Evolutionary conservation across 1,139 yeast species (phyloP).

Genomic region (Taiozyma sp.): DNA sequence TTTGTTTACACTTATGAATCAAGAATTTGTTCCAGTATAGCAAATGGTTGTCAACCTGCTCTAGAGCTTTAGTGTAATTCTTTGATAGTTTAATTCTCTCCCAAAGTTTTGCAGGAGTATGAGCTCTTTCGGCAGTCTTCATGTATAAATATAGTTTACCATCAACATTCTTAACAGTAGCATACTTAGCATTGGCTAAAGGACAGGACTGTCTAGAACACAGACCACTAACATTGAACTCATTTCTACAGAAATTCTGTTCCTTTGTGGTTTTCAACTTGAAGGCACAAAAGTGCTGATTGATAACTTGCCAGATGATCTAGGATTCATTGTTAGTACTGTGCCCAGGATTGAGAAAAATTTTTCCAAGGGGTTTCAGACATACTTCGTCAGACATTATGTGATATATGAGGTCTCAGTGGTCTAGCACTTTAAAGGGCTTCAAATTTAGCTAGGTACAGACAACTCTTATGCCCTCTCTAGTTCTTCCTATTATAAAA

Average conservation of each 20-base stretch:
- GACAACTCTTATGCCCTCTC: background rate
- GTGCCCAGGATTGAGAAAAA: background rate
- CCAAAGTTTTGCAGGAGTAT: slow-evolving; percentile 91
- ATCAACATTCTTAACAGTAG: slow-evolving; percentile 86
- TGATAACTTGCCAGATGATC: slow-evolving; percentile 88
- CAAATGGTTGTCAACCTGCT: slow-evolving; percentile 82
- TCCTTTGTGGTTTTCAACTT: slow-evolving; percentile 76
- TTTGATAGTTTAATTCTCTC: slow-evolving; percentile 86
- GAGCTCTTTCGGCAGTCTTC: slow-evolving; percentile 97
- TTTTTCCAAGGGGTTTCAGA: slow-evolving; percentile 5
- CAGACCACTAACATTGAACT: slow-evolving; percentile 85
- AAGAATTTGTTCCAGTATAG: slow-evolving; percentile 91
- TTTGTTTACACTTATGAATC: slow-evolving; percentile 91
- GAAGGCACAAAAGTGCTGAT: slow-evolving; percentile 86
- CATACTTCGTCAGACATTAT: slow-evolving; percentile 36
- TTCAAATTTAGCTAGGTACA: background rate
- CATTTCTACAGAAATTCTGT: slow-evolving; percentile 83
- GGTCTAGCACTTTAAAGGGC: background rate
- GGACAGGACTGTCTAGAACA: slow-evolving; percentile 95
- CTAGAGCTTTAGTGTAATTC: slow-evolving; percentile 81
- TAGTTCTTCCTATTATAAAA: background rate
- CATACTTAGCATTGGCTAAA: slow-evolving; percentile 91
- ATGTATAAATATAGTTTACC: slow-evolving; percentile 88
- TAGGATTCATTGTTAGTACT: slow-evolving; percentile 17
- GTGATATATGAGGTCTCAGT: background rate